Evolutionary conservation across 1,284 basidiomycete genomes (phyloP).

Genomic region (Rhizopogon parksii): DNA sequence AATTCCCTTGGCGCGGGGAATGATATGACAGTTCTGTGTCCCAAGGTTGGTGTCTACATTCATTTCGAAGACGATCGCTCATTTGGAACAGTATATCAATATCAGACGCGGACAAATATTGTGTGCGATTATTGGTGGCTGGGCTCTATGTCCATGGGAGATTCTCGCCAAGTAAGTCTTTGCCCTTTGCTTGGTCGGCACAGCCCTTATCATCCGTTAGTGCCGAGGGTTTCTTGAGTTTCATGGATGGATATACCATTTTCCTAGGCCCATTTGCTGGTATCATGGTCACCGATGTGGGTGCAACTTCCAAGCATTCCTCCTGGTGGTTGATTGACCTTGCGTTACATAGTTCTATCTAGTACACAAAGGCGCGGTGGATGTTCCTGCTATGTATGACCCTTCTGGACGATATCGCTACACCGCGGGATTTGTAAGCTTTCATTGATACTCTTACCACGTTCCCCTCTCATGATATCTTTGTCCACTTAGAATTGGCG

Average conservation of each 20-base stretch:
- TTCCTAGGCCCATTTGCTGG: conserved; percentile 70
- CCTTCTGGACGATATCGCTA: conserved; percentile 62
- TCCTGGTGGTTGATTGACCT: conserved; percentile 1
- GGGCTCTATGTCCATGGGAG: conserved; percentile 51
- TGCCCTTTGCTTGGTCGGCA: neutral
- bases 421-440: conserved; percentile 53
- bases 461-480: neutral
- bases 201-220: conserved; percentile 24
- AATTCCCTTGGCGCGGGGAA: conserved; percentile 60
- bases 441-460: neutral
- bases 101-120: conserved; percentile 60
- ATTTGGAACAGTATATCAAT: conserved; percentile 42
- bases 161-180: conserved; percentile 38
- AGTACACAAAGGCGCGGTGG: conserved; percentile 53
- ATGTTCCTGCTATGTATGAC: conserved; percentile 67
- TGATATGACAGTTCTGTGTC: conserved; percentile 52
- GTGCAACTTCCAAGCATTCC: conserved; percentile 17
- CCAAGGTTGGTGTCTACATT: conserved; percentile 21
- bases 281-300: conserved; percentile 66
- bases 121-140: conserved; percentile 52
- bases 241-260: conserved; percentile 67
- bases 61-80: neutral
- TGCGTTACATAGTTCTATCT: conserved; percentile 49
- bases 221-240: conserved; percentile 41
- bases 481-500: conserved; percentile 56